Evolutionary conservation across 148 eudicot species (phyloP), one percentile per base, ranked within the genome.

Genomic region (Rhododendron griersonianum): DNA sequence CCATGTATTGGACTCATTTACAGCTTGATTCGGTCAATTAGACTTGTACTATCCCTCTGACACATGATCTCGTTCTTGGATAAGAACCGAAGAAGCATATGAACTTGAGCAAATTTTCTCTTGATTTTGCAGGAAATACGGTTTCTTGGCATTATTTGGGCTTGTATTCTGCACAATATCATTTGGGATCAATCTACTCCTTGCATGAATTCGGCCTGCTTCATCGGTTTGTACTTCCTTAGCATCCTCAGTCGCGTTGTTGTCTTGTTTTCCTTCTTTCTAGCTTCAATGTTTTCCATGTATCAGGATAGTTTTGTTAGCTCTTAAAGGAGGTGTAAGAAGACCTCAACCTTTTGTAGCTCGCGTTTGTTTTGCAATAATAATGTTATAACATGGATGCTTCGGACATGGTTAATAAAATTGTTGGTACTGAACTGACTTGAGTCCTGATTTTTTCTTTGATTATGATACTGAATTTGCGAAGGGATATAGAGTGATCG

Each of bases 61-160:
- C 69, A 63, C 28, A 1, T 21, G 30, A n/a, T 63, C 65, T 59
- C 1, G 4, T n/a, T 23, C 28, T 63, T 63, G 0, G n/a, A 59
- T 59, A 59, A 59, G n/a, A 59, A 19, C 65, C 23, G n/a, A 59
- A 18, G 65, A 21, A 59, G 1, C 41, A 39, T 4, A 39, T 39
- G 41, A 39, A 48, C 45, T 53, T 15, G 9, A 87, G 80, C 1
- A 19, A 30, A 35, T 47, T 83, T 14, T 69, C 25, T 2, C 53
- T 73, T 48, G 23, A 85, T 4, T 63, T 76, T 90, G 86, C 94
- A 96, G 99, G 93, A 95, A 94, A 90, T 96, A 87, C 74, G 88
- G 90, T 67, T 94, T 92, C 90, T 53, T 90, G 84, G 93, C 96
- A 55, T 0, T 88, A 4, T 21, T 92, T 2, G 94, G 94, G 88